These are phyloP conservation scores for Penicillium longicatenatum DNA, from an alignment of 495 filamentous ascomycete species.

Conservation along the genomic window DNA sequence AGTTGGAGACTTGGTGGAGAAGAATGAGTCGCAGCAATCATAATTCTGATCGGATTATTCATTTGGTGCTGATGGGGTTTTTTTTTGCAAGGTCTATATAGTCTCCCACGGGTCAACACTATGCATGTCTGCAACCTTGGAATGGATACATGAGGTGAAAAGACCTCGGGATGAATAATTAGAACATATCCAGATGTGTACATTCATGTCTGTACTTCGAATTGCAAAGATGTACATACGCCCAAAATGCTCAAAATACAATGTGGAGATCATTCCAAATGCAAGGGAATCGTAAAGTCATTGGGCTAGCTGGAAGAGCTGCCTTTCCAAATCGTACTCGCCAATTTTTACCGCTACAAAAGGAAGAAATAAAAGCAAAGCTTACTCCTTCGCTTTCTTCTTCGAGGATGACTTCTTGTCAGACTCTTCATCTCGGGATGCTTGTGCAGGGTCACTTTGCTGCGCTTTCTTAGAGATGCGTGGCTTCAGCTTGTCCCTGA, in stretches of 20 bases:
- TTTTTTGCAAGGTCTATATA: background rate
- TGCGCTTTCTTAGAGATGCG: slow-evolving; percentile 26
- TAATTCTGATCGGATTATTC: slow-evolving; percentile 4
- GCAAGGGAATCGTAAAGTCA: slow-evolving; percentile 1
- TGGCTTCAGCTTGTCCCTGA: slow-evolving; percentile 28
- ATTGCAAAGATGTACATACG: slow-evolving; percentile 1
- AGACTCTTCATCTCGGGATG: background rate
- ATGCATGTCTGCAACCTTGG: background rate
- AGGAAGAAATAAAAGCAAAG: background rate
- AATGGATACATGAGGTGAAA: background rate
- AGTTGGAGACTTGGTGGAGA: slow-evolving; percentile 84
- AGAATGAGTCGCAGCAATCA: slow-evolving; percentile 55
- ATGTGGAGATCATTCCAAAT: slow-evolving; percentile 3
- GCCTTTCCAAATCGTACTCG: background rate
- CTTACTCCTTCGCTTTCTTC: slow-evolving; percentile 5
- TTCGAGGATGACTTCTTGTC: slow-evolving; percentile 4
- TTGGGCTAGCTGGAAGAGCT: background rate
- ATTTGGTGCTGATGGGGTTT: background rate
- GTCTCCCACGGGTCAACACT: background rate
- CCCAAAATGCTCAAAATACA: background rate
- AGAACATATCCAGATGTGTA: background rate
- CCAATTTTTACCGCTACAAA: background rate
- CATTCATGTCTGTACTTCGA: background rate
- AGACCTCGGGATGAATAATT: background rate
- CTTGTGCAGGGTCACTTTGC: background rate